Conservation (phyloP, 179 eudicot genomes). For the Gypsophila paniculata region DNA sequence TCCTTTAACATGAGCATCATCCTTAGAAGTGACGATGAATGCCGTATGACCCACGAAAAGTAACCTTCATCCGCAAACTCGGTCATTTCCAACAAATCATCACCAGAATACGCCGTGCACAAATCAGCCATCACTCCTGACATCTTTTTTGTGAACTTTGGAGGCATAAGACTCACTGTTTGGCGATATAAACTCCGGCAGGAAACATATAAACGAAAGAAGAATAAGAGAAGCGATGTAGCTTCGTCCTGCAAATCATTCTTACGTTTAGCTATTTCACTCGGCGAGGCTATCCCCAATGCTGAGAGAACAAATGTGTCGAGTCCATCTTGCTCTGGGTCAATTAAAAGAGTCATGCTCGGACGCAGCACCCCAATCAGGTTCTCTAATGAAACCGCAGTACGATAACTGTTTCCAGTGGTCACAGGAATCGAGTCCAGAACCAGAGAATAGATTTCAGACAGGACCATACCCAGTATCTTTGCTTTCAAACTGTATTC, state of each 20-base stretch:
- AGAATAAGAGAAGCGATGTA: slow-evolving; percentile 53
- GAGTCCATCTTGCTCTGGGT: slow-evolving; percentile 31
- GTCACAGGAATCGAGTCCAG: slow-evolving; percentile 68
- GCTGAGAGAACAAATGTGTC: slow-evolving; percentile 36
- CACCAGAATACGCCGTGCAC: slow-evolving; percentile 54
- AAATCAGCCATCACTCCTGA: slow-evolving; percentile 54
- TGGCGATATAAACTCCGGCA: slow-evolving; percentile 67
- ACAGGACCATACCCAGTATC: slow-evolving; percentile 58
- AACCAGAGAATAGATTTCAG: slow-evolving; percentile 61
- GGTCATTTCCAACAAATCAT: slow-evolving; percentile 56
- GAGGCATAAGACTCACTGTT: slow-evolving; percentile 65
- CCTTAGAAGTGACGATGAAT: slow-evolving; percentile 62
- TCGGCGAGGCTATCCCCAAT: slow-evolving; percentile 32
- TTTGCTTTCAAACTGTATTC: slow-evolving; percentile 44
- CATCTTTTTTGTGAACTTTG: slow-evolving; percentile 61
- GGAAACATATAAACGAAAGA: slow-evolving; percentile 69
- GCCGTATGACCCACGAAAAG: slow-evolving; percentile 63
- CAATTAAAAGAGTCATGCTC: slow-evolving; percentile 45
- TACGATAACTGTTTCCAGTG: slow-evolving; percentile 67
- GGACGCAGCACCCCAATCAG: slow-evolving; percentile 47
- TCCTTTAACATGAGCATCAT: slow-evolving; percentile 39
- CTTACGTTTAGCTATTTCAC: slow-evolving; percentile 22
- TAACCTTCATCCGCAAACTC: slow-evolving; percentile 51
- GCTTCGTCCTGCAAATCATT: slow-evolving; percentile 18
- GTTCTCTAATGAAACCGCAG: slow-evolving; percentile 53